These are phyloP conservation scores for Globisporangium mamillatum DNA, from an alignment of 352 stramenopile genomes.

Conservation along the genomic window DNA sequence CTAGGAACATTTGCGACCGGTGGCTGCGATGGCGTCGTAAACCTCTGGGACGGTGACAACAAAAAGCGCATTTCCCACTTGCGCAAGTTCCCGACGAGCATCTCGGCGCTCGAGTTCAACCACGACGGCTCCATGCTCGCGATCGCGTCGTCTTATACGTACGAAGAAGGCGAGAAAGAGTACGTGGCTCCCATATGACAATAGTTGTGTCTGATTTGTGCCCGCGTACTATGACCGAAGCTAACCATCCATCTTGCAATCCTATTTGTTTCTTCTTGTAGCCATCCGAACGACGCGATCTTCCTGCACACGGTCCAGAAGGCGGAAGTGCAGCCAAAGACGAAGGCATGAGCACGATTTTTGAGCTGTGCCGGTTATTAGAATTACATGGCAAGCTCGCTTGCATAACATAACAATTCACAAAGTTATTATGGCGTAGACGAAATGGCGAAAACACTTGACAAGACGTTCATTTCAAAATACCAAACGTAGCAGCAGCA, in stretches of 20 bases:
- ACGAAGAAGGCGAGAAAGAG: conserved; percentile 97
- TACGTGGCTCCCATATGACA: conserved; percentile 25
- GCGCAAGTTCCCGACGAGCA: conserved; percentile 77
- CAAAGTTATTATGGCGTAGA: not conserved
- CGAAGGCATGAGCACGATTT: conserved; percentile 29
- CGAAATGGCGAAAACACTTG: not conserved
- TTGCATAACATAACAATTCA: not conserved
- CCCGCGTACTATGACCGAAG: not conserved
- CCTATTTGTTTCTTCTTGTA: conserved; percentile 22
- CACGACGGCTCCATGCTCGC: conserved; percentile 91
- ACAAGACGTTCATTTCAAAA: conserved; percentile 14
- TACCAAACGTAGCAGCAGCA: not conserved
- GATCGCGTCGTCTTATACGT: conserved; percentile 96
- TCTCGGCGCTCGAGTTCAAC: conserved; percentile 94
- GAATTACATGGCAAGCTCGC: not conserved
- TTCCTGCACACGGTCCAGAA: conserved; percentile 90
- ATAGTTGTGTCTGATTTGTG: not conserved
- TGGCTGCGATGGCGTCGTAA: conserved; percentile 92
- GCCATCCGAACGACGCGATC: conserved; percentile 92
- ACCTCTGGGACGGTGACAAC: conserved; percentile 93
- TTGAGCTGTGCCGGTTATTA: not conserved
- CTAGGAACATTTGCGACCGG: conserved; percentile 95
- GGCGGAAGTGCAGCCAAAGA: conserved; percentile 85
- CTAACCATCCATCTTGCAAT: not conserved
- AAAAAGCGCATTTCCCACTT: conserved; percentile 94